Evolutionary conservation across 1,139 yeast genomes (phyloP).

Genomic region (Suzukiozyma palmioleophila): DNA sequence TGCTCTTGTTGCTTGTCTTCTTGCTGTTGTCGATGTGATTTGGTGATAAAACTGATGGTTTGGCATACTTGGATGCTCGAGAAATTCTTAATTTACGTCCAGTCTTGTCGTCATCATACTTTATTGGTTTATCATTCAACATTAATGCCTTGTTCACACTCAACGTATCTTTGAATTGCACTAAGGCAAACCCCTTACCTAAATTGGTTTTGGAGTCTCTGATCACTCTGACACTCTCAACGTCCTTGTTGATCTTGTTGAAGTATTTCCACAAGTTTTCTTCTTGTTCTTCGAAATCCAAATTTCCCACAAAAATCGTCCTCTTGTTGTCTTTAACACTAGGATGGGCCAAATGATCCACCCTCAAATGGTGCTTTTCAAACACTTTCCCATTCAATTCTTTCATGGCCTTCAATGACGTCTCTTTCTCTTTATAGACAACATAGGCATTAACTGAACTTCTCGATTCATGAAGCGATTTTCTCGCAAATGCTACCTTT

Average conservation of each 20-base stretch:
- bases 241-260: constrained; percentile 57
- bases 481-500: constrained; percentile 84
- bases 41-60: constrained; percentile 43
- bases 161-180: constrained; percentile 80
- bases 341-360: constrained; percentile 91
- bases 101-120: constrained; percentile 23
- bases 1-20: constrained; percentile 19
- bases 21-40: constrained; percentile 39
- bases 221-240: constrained; percentile 85
- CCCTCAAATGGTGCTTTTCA: constrained; percentile 73
- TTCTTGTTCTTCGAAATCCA: constrained; percentile 89
- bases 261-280: constrained; percentile 87
- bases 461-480: constrained; percentile 70
- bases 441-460: constrained; percentile 86
- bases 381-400: constrained; percentile 65
- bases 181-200: constrained; percentile 97
- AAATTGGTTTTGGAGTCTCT: constrained; percentile 91
- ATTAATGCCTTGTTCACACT: constrained; percentile 80
- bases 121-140: constrained; percentile 66
- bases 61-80: constrained; percentile 62
- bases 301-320: constrained; percentile 88
- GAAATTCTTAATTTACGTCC: constrained; percentile 69
- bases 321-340: constrained; percentile 78
- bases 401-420: constrained; percentile 50
- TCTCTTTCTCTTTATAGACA: constrained; percentile 56